Percentiles rank a stretch among this genome's conserved stretches.
phyloP scores from a whole-genome alignment of 805 yeast genomes.

The Candida patagonica region DNA sequence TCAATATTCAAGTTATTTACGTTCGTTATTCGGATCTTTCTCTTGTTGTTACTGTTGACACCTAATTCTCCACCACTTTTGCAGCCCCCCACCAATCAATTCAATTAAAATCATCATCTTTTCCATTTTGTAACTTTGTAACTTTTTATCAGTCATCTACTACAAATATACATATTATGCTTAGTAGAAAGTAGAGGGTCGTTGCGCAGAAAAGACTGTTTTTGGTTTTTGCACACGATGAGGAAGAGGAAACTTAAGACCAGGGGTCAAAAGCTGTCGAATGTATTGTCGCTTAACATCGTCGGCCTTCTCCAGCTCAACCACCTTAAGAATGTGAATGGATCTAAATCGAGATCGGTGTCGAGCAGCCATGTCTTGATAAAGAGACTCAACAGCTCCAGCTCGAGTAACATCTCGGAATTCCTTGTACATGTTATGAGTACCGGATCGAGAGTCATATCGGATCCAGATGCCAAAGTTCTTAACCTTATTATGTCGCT shows the following conservation, averaged over 20 bases:
- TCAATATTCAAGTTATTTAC: too few relatives aligned
- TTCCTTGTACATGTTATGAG: conserved; percentile 99
- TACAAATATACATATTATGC: conserved; percentile 16
- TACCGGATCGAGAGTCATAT: conserved; percentile 99
- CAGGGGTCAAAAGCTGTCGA: conserved; percentile 91
- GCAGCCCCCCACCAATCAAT: too few relatives aligned
- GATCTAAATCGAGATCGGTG: conserved; percentile 99
- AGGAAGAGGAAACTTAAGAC: conserved; percentile 99
- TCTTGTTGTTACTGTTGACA: too few relatives aligned
- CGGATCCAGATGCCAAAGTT: conserved; percentile 99
- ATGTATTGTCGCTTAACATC: conserved; percentile 99
- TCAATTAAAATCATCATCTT: too few relatives aligned
- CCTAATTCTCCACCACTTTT: too few relatives aligned
- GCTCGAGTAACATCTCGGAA: conserved; percentile 99
- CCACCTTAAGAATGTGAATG: conserved; percentile 98
- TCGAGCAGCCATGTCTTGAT: conserved; percentile 99
- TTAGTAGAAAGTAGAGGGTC: conserved; percentile 98
- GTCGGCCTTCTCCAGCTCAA: conserved; percentile 93
- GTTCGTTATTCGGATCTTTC: too few relatives aligned
- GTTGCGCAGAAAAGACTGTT: conserved; percentile 80
- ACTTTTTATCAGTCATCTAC: too few relatives aligned
- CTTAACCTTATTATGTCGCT: conserved; percentile 98
- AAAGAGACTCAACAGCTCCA: conserved; percentile 96
- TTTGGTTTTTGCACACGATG: conserved; percentile 95
- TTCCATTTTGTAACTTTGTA: too few relatives aligned